These are phyloP conservation scores for Pythium folliculosum DNA, from an alignment of 352 stramenopile species.

Conservation along the genomic window DNA sequence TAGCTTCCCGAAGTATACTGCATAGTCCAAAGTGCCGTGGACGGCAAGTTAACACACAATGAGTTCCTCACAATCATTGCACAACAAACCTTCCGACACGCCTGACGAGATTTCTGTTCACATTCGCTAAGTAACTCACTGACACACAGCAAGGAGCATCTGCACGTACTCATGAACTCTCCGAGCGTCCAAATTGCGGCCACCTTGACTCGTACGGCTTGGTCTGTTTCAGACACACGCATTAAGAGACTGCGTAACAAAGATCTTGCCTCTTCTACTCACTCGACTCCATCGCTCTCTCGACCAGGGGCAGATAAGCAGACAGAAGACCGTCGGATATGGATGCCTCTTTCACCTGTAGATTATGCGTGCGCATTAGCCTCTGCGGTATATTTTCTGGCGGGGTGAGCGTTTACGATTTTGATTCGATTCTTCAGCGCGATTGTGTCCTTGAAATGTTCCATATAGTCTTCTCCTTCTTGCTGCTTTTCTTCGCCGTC, in stretches of 20 bases:
- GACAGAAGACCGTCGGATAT: constrained; percentile 29
- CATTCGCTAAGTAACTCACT: neutral
- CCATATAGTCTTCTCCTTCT: constrained; percentile 25
- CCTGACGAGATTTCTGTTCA: constrained; percentile 22
- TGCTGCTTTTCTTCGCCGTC: neutral
- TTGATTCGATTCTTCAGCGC: constrained; percentile 23
- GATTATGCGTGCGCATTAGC: neutral
- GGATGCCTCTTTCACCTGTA: constrained; percentile 25
- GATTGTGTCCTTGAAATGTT: constrained; percentile 17
- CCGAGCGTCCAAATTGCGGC: constrained; percentile 27
- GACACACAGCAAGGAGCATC: neutral
- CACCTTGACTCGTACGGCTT: constrained; percentile 5
- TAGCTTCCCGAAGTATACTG: constrained; percentile 19
- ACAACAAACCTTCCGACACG: constrained; percentile 16
- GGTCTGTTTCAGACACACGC: neutral
- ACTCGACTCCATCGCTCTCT: constrained; percentile 16
- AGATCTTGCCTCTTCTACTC: neutral
- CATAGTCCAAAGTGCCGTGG: neutral
- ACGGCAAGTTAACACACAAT: no score
- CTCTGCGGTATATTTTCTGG: neutral
- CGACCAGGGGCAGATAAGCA: constrained; percentile 28
- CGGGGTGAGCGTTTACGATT: neutral
- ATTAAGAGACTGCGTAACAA: neutral
- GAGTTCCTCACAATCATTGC: neutral
- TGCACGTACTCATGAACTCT: constrained; percentile 34